A percentile compares a stretch with the other conserved stretches of the same genome.
Evolutionary conservation across 202 grass and related monocot species (phyloP).

Genomic region (Elaeis oleifera): DNA sequence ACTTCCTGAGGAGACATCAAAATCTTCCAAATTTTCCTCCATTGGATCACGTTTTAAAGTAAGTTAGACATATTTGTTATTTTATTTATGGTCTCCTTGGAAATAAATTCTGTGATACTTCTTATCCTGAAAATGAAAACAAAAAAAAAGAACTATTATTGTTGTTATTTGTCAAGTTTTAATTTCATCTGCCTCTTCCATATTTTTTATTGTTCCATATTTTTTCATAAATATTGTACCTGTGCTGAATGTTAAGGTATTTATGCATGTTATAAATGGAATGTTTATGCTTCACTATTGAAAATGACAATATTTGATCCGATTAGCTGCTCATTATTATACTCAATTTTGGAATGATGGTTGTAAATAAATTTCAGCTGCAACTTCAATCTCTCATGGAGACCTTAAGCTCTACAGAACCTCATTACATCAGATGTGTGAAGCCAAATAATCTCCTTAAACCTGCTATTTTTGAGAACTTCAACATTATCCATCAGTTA

Average conservation of each 20-base stretch:
- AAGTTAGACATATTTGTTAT: not conserved
- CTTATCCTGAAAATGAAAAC: too few relatives aligned
- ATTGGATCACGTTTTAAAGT: constrained; percentile 95
- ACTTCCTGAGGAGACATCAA: constrained; percentile 72
- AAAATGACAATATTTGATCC: too few relatives aligned
- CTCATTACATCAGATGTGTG: constrained; percentile 98
- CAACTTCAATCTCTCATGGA: constrained; percentile 97
- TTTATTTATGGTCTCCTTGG: too few relatives aligned
- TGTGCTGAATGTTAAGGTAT: too few relatives aligned
- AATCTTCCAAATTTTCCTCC: constrained; percentile 81
- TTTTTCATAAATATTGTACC: too few relatives aligned
- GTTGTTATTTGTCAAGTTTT: not conserved
- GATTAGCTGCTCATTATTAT: not conserved
- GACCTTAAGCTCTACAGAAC: constrained; percentile 78
- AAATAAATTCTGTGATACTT: too few relatives aligned
- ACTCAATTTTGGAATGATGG: not conserved
- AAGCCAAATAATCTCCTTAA: constrained; percentile 98
- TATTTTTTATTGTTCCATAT: too few relatives aligned
- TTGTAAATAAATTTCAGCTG: constrained; percentile 38
- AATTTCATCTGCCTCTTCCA: too few relatives aligned
- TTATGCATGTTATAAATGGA: too few relatives aligned
- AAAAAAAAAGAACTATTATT: not conserved
- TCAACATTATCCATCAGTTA: constrained; percentile 84
- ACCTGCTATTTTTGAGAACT: constrained; percentile 85
- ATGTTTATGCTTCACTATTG: too few relatives aligned